phyloP scores from a whole-genome alignment of 2,329 filamentous ascomycete species.

The Chalaropsis thielavioides region DNA sequence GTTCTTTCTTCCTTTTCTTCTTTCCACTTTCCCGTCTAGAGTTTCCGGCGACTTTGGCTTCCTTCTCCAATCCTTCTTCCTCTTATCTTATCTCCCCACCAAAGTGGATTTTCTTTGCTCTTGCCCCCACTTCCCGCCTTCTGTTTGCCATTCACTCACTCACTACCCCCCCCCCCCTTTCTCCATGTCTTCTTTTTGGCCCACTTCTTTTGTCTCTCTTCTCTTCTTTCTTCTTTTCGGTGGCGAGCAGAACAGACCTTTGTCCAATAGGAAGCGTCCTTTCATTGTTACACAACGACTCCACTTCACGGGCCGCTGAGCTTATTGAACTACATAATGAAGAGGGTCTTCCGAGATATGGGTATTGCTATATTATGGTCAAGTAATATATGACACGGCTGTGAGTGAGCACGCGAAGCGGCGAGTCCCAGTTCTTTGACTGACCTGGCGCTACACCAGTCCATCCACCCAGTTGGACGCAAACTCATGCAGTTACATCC shows the following conservation, averaged over 20 bases:
- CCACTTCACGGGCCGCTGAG: constrained; percentile 2
- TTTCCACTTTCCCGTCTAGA: background rate
- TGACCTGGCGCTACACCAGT: too few species aligned
- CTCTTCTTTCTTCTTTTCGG: background rate
- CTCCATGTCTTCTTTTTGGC: background rate
- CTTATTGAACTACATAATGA: background rate
- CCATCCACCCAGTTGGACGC: too few species aligned
- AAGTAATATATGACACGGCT: background rate
- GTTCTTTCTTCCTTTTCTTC: constrained; percentile 1
- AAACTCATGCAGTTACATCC: too few species aligned
- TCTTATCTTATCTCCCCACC: constrained; percentile 5
- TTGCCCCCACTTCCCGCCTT: background rate
- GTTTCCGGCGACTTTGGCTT: background rate
- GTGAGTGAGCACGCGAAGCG: too few species aligned
- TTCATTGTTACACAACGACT: background rate
- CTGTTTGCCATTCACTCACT: constrained; percentile 1
- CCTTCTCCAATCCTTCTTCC: constrained; percentile 2
- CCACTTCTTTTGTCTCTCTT: background rate
- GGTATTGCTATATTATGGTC: background rate
- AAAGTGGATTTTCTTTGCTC: background rate
- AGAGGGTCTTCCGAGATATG: background rate
- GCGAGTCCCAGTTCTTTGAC: too few species aligned
- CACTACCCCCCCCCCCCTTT: background rate
- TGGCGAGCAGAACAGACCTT: background rate
- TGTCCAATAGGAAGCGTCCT: background rate